Percentiles rank a stretch among this genome's conserved stretches.
phyloP scores from a whole-genome alignment of 2,329 filamentous ascomycete genomes.

The Fusarium buxicola region DNA sequence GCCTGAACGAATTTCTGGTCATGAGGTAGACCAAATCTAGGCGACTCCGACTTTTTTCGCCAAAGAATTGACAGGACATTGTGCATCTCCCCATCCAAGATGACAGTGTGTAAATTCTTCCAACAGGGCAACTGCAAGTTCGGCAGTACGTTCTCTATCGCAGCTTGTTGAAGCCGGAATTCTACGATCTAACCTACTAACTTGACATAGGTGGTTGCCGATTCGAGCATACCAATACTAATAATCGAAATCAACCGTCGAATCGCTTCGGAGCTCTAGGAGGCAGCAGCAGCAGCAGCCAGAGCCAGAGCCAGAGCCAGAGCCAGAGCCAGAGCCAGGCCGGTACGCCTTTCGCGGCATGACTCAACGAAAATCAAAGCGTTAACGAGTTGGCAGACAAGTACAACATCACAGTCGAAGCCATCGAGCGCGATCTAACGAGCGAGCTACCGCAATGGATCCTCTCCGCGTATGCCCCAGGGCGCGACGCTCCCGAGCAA shows the following conservation, averaged over 20 bases:
- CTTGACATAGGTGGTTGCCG: conserved; percentile 61
- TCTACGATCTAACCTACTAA: conserved; percentile 12
- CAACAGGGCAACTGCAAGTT: conserved; percentile 64
- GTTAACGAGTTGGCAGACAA: conserved; percentile 46
- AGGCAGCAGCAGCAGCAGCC: conserved; percentile 40
- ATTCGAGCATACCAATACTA: conserved; percentile 63
- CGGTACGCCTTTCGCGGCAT: conserved; percentile 26
- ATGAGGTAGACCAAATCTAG: conserved; percentile 37
- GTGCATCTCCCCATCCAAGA: conserved; percentile 37
- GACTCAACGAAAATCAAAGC: neutral
- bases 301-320: too few relatives aligned
- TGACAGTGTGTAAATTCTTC: conserved; percentile 61
- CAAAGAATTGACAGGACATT: conserved; percentile 13
- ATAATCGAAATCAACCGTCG: conserved; percentile 49
- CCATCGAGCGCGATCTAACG: conserved; percentile 74
- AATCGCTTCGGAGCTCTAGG: conserved; percentile 70
- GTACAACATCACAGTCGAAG: conserved; percentile 67
- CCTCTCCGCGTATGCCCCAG: conserved; percentile 86
- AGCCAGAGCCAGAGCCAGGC: conserved; percentile 38
- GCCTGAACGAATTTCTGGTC: conserved; percentile 12
- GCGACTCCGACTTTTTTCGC: conserved; percentile 28
- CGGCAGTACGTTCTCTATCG: conserved; percentile 56
- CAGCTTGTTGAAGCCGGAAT: too few relatives aligned
- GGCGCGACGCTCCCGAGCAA: conserved; percentile 80
- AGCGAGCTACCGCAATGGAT: conserved; percentile 84